Conservation (phyloP, 1,284 basidiomycete genomes). For the Veloporphyrellus conicus region DNA sequence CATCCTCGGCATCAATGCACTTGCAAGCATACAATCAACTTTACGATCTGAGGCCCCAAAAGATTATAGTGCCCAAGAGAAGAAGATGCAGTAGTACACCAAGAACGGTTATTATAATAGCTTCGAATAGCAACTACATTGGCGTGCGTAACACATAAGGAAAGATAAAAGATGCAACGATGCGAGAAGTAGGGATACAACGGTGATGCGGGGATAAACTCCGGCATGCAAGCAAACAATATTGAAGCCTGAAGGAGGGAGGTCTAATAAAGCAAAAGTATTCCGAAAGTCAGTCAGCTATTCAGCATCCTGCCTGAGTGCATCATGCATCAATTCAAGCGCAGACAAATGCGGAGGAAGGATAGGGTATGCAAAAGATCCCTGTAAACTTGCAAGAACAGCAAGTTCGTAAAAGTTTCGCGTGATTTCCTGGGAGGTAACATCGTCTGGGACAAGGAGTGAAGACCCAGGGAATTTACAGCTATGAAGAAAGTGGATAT, state of each 20-base stretch:
- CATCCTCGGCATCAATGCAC: conserved; percentile 60
- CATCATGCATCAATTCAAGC: conserved; percentile 53
- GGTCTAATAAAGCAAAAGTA: conserved; percentile 13
- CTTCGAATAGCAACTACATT: conserved; percentile 24
- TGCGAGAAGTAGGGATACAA: conserved; percentile 30
- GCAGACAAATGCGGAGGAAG: conserved; percentile 69
- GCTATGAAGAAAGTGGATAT: conserved; percentile 57
- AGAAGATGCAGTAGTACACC: conserved; percentile 67
- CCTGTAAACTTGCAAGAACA: conserved; percentile 53
- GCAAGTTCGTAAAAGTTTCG: conserved; percentile 63
- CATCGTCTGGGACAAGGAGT: conserved; percentile 34
- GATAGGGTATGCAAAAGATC: conserved; percentile 42
- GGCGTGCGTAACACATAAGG: conserved; percentile 15
- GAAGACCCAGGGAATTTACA: conserved; percentile 40
- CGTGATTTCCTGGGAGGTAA: conserved; percentile 56
- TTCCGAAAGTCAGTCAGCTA: conserved; percentile 8
- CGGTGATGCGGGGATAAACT: conserved; percentile 15
- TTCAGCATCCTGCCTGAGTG: conserved; percentile 32
- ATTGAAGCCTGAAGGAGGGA: conserved; percentile 2
- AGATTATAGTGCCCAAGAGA: conserved; percentile 63
- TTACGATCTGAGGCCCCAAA: conserved; percentile 60
- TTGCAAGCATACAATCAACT: conserved; percentile 75
- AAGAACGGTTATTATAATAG: conserved; percentile 22
- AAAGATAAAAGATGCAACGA: conserved; percentile 25
- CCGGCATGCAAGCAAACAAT: conserved; percentile 14